Conservation (phyloP, 2,329 filamentous ascomycete species). For the Xylariaceae sp. region DNA sequence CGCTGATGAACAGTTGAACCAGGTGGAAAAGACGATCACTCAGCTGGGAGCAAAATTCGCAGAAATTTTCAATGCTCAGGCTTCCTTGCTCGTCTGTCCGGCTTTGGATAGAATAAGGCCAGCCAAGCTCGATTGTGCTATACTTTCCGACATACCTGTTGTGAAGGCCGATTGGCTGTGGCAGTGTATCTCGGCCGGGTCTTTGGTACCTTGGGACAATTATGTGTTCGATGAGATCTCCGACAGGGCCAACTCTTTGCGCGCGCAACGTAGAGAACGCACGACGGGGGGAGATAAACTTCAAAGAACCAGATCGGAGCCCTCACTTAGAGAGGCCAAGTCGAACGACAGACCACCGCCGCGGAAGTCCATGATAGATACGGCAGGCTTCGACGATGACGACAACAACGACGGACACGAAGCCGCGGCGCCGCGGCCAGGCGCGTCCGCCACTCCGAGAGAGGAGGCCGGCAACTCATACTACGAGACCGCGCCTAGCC, state of each 20-base stretch:
- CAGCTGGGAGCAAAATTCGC: constrained; percentile 76
- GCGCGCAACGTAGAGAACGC: constrained; percentile 7
- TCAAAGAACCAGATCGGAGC: constrained; percentile 14
- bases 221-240: constrained; percentile 41
- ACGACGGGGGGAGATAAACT: constrained; percentile 12
- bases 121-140: constrained; percentile 73
- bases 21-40: constrained; percentile 68
- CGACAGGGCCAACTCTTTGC: constrained; percentile 6
- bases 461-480: constrained; percentile 17
- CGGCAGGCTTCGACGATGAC: constrained; percentile 31
- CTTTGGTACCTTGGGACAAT: constrained; percentile 34
- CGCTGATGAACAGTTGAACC: constrained; percentile 73
- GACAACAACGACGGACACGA: no score
- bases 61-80: constrained; percentile 63
- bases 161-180: constrained; percentile 79
- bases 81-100: constrained; percentile 73
- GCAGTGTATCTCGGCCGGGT: constrained; percentile 61
- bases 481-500: constrained; percentile 35
- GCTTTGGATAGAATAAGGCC: constrained; percentile 47
- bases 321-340: constrained; percentile 8
- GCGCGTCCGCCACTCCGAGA: constrained; percentile 1
- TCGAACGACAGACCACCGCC: constrained; percentile 9
- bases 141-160: constrained; percentile 70
- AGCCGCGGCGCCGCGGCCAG: constrained; percentile 12
- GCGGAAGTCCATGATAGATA: constrained; percentile 28